phyloP scores from a whole-genome alignment of 1,139 yeast species.

The Fermentozyma sake region DNA sequence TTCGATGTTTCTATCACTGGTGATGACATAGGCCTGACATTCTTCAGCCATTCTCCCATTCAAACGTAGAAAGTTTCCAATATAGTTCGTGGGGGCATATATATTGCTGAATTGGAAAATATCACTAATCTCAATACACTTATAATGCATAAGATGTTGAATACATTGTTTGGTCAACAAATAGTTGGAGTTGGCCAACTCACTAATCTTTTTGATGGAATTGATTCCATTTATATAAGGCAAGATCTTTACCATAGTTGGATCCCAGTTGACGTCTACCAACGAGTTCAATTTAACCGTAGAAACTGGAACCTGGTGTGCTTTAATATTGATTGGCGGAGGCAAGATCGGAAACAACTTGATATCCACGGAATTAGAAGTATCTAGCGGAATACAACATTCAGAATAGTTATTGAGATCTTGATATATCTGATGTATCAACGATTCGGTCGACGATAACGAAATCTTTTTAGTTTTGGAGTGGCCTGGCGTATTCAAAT shows the following conservation, averaged over 20 bases:
- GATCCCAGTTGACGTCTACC: slow-evolving; percentile 94
- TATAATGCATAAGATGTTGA: slow-evolving; percentile 86
- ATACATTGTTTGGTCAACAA: slow-evolving; percentile 78
- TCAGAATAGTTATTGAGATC: slow-evolving; percentile 94
- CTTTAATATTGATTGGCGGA: slow-evolving; percentile 71
- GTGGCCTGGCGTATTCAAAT: slow-evolving; percentile 34
- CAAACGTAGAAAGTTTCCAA: slow-evolving; percentile 62
- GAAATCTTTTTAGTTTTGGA: slow-evolving; percentile 38
- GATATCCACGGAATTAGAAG: slow-evolving; percentile 85
- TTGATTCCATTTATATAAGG: slow-evolving; percentile 88
- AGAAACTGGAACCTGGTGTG: slow-evolving; percentile 84
- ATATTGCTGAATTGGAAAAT: slow-evolving; percentile 84
- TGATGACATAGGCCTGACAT: slow-evolving; percentile 76
- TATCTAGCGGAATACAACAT: slow-evolving; percentile 89
- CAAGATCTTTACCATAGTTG: slow-evolving; percentile 83
- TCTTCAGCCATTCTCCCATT: slow-evolving; percentile 63
- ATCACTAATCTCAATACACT: slow-evolving; percentile 77
- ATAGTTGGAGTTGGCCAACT: slow-evolving; percentile 77
- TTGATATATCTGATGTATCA: slow-evolving; percentile 84
- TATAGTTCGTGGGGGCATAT: slow-evolving; percentile 83
- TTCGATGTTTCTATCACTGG: slow-evolving; percentile 9
- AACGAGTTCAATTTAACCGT: slow-evolving; percentile 67
- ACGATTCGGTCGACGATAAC: slow-evolving; percentile 64
- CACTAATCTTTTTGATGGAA: slow-evolving; percentile 72
- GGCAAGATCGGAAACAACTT: slow-evolving; percentile 84